Conservation (phyloP, 2,329 filamentous ascomycete genomes). For the Coniella vitis region DNA sequence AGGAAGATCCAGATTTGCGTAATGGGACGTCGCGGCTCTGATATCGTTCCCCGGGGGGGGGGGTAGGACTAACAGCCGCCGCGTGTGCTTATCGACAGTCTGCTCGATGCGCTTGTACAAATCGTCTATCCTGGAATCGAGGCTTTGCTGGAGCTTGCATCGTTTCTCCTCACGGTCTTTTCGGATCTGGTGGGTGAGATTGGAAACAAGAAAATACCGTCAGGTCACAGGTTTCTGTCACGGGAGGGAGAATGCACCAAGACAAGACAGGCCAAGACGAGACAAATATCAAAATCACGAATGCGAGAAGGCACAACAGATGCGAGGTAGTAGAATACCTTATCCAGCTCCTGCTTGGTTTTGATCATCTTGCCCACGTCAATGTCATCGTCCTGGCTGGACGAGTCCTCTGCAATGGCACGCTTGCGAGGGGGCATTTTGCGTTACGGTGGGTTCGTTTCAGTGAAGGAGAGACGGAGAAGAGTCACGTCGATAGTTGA, state of each 20-base stretch:
- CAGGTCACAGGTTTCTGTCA: not conserved
- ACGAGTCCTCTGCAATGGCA: constrained; percentile 8
- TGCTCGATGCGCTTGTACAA: constrained; percentile 8
- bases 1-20: no score
- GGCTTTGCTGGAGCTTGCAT: constrained; percentile 7
- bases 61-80: constrained; percentile 6
- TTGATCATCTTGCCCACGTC: constrained; percentile 18
- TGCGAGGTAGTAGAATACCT: constrained; percentile 3
- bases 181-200: constrained; percentile 7
- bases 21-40: not conserved
- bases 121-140: constrained; percentile 7
- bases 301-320: no score
- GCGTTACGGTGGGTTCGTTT: not conserved
- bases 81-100: constrained; percentile 7
- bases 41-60: not conserved
- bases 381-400: constrained; percentile 16
- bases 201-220: not conserved
- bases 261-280: not conserved
- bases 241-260: not conserved
- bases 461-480: no score
- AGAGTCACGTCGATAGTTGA: no score
- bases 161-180: constrained; percentile 14
- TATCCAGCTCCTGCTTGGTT: constrained; percentile 17
- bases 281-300: not conserved
- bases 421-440: constrained; percentile 13